Base-by-base conservation (phyloP, 495 filamentous ascomycete genomes). In the Hypoxylon perforatum region DNA sequence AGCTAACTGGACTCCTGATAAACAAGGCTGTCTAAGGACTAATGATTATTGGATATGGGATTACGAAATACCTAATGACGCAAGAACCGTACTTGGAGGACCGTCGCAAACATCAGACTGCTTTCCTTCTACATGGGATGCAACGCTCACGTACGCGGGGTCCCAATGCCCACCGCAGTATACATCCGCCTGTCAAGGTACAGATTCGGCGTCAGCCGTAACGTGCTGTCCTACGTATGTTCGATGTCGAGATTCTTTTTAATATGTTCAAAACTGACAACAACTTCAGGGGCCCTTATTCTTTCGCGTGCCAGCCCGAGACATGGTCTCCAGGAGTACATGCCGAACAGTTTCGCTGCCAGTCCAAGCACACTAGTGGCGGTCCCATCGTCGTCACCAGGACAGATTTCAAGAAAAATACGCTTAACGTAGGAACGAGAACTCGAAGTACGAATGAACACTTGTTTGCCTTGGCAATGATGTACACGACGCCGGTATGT, bases 41-140 rank as follows among this genome's bases (percentile, higher is more conserved):
- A 46, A 25, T n/a, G 73, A 75, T 48, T 69, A 48, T 39, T 75
- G 73, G 73, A 63, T 73, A 14, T 75, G 73, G 73, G 61, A 69
- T 15, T 70, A 62, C 17, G 25, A 51, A 15, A 11, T 5, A 14
- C 5, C 7, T 0, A 4, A 6, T 0, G 69, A 75, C 22, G 49
- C 54, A 2, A 59, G 68, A 17, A 75, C 73, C 0, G 73, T 74
- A 8, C 53, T 75, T 1, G 73, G 73, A n/a, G 73, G 73, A 0
- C 71, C 73, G 19, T 69, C 71, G 28, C 71, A 75, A 45, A 70
- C 57, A 14, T 56, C 65, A 1, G 48, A 68, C 14, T 75, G 73
- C 56, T 57, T 75, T 28, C 58, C 73, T 2, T 60, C 73, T 6
- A 45, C 61, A 14, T 75, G 73, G 73, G 30, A 28, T 35, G 35